Conservation (phyloP, 768 basidiomycete species). For the Collybia sordida region DNA sequence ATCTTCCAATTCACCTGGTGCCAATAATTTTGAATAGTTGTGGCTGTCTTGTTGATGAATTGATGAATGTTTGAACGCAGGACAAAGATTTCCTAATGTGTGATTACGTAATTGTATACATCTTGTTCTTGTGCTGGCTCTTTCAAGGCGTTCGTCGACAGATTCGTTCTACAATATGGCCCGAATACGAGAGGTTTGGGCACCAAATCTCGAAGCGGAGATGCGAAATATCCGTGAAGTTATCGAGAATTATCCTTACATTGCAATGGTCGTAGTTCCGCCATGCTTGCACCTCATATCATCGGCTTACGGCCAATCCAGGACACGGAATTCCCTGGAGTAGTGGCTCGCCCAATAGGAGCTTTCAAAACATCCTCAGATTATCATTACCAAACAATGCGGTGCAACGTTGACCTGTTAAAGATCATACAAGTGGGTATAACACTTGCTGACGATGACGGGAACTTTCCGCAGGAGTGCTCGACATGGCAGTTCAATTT, state of each 20-base stretch:
- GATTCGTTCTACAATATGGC: constrained; percentile 45
- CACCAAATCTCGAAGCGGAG: constrained; percentile 87
- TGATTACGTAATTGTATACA: neutral
- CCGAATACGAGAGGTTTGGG: constrained; percentile 95
- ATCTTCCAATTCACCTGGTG: too few relatives aligned
- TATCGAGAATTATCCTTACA: constrained; percentile 89
- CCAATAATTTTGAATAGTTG: too few relatives aligned
- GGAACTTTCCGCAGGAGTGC: constrained; percentile 85
- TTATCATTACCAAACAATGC: constrained; percentile 99
- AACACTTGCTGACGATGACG: constrained; percentile 92
- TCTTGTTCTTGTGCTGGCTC: constrained; percentile 11
- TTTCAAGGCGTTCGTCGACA: constrained; percentile 15
- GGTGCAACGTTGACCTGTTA: constrained; percentile 97
- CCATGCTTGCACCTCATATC: constrained; percentile 16
- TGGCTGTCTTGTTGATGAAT: too few relatives aligned
- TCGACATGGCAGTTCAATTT: constrained; percentile 99
- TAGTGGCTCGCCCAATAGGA: constrained; percentile 96
- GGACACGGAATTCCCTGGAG: constrained; percentile 99
- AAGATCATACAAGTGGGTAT: constrained; percentile 98
- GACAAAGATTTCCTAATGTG: too few relatives aligned
- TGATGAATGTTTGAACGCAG: too few relatives aligned
- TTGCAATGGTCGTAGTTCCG: constrained; percentile 78
- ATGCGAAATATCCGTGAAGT: constrained; percentile 85
- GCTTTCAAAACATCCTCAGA: constrained; percentile 95
- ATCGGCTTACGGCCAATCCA: constrained; percentile 35